Evolutionary conservation across 805 yeast species (phyloP).

Genomic region (Lipomyces yamanashiensis): DNA sequence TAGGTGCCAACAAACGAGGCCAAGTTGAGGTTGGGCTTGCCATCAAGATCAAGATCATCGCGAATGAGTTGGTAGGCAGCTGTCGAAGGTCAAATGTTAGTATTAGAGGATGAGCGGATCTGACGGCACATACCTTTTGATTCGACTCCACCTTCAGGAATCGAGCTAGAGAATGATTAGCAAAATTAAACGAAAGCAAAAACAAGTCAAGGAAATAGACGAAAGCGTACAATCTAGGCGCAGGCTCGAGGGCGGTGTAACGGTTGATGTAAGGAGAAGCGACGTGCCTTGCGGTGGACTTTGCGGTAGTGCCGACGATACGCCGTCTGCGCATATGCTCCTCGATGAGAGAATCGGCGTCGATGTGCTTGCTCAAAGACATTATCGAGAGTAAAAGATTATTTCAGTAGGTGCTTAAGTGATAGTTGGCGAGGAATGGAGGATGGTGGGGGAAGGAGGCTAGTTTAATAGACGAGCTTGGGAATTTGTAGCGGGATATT

Average conservation of each 20-base stretch:
- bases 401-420: not conserved
- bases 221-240: conserved; percentile 22
- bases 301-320: conserved; percentile 13
- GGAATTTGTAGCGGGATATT: too few species aligned
- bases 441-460: not conserved
- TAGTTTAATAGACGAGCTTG: too few species aligned
- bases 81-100: not conserved
- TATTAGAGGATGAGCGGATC: not conserved
- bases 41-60: conserved; percentile 80
- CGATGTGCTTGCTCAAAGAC: conserved; percentile 46
- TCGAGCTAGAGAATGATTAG: conserved; percentile 2
- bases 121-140: conserved; percentile 11
- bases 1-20: conserved; percentile 84
- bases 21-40: conserved; percentile 78
- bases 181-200: not conserved
- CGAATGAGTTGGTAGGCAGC: conserved; percentile 66
- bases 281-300: conserved; percentile 4
- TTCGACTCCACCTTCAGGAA: conserved; percentile 33
- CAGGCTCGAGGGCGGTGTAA: conserved; percentile 33
- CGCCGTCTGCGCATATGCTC: conserved; percentile 23
- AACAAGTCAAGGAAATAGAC: not conserved
- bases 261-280: conserved; percentile 36
- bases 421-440: too few species aligned
- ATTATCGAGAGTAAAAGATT: not conserved
- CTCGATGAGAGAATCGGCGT: conserved; percentile 49